These are phyloP conservation scores for Lepidium sativum DNA, from an alignment of 345 rosid species.

Conservation along the genomic window DNA sequence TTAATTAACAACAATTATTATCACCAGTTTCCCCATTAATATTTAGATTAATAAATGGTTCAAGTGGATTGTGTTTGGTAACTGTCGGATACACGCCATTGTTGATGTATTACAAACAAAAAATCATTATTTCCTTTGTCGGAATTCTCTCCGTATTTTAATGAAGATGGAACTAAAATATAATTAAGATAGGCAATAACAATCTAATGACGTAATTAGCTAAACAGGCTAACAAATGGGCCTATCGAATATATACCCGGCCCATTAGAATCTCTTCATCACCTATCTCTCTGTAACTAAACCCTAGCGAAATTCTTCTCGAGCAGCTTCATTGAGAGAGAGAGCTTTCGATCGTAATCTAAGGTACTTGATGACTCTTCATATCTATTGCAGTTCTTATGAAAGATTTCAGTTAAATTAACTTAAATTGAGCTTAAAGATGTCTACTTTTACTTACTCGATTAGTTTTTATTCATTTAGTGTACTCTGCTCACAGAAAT, in stretches of 20 bases:
- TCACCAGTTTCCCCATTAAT: neutral
- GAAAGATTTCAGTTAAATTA: neutral
- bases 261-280: neutral
- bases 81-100: conserved; percentile 15
- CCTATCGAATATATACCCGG: rapidly evolving
- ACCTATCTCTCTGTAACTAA: neutral
- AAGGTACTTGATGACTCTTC: neutral
- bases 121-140: neutral
- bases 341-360: neutral
- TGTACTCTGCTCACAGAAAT: too few species aligned
- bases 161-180: too few species aligned
- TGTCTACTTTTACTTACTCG: neutral
- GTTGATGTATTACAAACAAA: neutral
- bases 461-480: neutral
- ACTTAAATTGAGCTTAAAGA: neutral
- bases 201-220: neutral
- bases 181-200: neutral
- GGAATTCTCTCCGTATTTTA: neutral
- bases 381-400: neutral
- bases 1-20: neutral
- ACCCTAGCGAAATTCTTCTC: neutral
- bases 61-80: conserved; percentile 23
- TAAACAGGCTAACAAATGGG: neutral
- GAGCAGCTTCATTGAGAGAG: neutral
- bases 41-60: neutral